Evolutionary conservation across 495 filamentous ascomycete species (phyloP).

Genomic region (Tuber umbilicatum): DNA sequence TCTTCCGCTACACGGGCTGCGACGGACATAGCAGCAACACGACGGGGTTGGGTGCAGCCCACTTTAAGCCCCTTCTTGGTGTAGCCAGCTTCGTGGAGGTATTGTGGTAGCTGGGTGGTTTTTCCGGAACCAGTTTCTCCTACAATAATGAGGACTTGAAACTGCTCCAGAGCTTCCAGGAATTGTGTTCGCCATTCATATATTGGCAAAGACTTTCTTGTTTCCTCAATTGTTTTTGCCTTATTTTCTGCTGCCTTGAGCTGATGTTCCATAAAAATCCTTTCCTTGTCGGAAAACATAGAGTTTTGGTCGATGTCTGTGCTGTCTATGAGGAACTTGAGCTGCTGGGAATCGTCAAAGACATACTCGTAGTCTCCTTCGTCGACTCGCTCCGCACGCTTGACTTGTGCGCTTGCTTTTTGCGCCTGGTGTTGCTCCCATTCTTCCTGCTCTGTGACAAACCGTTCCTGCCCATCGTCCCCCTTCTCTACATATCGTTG

Average conservation of each 20-base stretch:
- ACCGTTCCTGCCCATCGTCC: slow-evolving; percentile 79
- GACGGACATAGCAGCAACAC: slow-evolving; percentile 95
- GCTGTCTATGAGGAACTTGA: slow-evolving; percentile 72
- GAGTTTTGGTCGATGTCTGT: slow-evolving; percentile 39
- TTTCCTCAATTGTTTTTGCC: slow-evolving; percentile 78
- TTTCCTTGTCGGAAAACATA: slow-evolving; percentile 57
- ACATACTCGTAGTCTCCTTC: slow-evolving; percentile 91
- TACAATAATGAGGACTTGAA: slow-evolving; percentile 75
- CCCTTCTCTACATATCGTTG: slow-evolving; percentile 85
- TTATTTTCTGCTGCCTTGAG: slow-evolving; percentile 83
- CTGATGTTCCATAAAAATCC: slow-evolving; percentile 67
- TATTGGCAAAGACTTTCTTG: slow-evolving; percentile 82
- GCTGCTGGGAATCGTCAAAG: slow-evolving; percentile 80
- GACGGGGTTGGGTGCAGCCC: slow-evolving; percentile 80
- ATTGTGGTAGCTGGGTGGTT: slow-evolving; percentile 83
- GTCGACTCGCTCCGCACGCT: slow-evolving; percentile 62
- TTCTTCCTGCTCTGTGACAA: slow-evolving; percentile 89
- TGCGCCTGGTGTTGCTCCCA: slow-evolving; percentile 89
- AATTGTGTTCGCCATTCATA: slow-evolving; percentile 73
- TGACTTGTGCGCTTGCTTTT: slow-evolving; percentile 83
- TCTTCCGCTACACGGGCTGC: slow-evolving; percentile 92
- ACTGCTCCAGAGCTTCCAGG: slow-evolving; percentile 63
- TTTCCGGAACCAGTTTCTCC: slow-evolving; percentile 87
- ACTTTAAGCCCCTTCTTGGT: slow-evolving; percentile 67
- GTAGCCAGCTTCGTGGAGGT: slow-evolving; percentile 84